Conservation (phyloP, 768 basidiomycete genomes). For the Leccinum variicolor region DNA sequence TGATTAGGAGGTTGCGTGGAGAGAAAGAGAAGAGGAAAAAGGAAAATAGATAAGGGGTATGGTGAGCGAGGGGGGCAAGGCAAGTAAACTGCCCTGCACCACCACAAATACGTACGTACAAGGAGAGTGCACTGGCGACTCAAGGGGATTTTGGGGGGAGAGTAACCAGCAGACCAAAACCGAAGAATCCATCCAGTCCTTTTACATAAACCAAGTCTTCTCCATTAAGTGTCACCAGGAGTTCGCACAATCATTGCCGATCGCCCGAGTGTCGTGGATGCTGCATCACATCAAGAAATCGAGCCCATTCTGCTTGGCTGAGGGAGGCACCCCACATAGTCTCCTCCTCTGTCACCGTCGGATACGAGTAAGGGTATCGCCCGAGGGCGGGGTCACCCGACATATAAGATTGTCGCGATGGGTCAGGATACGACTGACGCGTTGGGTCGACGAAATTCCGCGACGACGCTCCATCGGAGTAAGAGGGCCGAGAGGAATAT, state of each 20-base stretch:
- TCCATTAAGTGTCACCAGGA: constrained; percentile 7
- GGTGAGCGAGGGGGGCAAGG: not conserved
- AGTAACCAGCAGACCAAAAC: constrained; percentile 16
- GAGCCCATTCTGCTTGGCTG: constrained; percentile 71
- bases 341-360: constrained; percentile 49
- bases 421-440: constrained; percentile 22
- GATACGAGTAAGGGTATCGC: constrained; percentile 37
- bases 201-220: constrained; percentile 26
- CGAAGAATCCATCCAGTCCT: constrained; percentile 23
- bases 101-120: constrained; percentile 25
- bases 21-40: not conserved
- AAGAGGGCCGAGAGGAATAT: constrained; percentile 23
- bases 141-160: constrained; percentile 4
- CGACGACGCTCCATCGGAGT: constrained; percentile 22
- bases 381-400: constrained; percentile 20
- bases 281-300: constrained; percentile 63
- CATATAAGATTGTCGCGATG: constrained; percentile 28
- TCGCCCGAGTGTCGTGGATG: constrained; percentile 35
- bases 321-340: constrained; percentile 77
- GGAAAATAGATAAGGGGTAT: constrained; percentile 15
- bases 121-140: constrained; percentile 15
- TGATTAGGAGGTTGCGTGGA: constrained; percentile 10
- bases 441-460: constrained; percentile 23
- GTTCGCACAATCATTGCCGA: constrained; percentile 21
- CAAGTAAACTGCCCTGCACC: constrained; percentile 14